phyloP scores from a whole-genome alignment of 768 basidiomycete genomes.

The Mycena albidolilacea region DNA sequence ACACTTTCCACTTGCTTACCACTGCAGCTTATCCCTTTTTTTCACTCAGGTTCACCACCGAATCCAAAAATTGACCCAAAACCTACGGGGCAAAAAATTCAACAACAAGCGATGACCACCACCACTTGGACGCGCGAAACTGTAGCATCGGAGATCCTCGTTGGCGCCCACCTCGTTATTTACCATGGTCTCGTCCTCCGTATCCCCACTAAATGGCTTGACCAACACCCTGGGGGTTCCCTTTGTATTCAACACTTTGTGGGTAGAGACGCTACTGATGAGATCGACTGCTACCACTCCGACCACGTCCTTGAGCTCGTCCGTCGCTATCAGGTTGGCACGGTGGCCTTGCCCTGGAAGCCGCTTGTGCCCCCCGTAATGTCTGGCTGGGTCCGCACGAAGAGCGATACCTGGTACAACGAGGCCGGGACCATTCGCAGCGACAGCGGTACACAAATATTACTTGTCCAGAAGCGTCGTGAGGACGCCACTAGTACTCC shows the following conservation, averaged over 20 bases:
- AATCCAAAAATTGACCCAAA: no score
- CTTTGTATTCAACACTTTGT: conserved; percentile 95
- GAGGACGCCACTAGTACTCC: conserved; percentile 44
- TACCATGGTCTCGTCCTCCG: conserved; percentile 75
- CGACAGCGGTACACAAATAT: conserved; percentile 62
- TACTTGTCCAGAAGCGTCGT: conserved; percentile 66
- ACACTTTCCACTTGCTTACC: no score
- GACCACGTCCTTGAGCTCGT: conserved; percentile 70
- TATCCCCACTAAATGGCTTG: conserved; percentile 82
- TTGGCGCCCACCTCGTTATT: conserved; percentile 83
- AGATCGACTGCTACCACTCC: conserved; percentile 93
- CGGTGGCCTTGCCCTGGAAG: conserved; percentile 77
- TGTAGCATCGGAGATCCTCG: conserved; percentile 79
- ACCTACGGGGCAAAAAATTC: no score
- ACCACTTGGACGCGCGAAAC: conserved; percentile 54
- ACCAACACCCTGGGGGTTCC: conserved; percentile 89
- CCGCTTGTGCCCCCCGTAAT: conserved; percentile 91
- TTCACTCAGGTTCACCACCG: no score
- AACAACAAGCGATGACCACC: background rate
- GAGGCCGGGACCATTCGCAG: conserved; percentile 65
- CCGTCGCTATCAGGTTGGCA: conserved; percentile 77
- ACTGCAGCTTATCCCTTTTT: no score
- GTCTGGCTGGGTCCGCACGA: conserved; percentile 83
- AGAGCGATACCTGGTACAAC: conserved; percentile 71
- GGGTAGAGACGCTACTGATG: conserved; percentile 94